Base-by-base conservation (phyloP, 371 early-diverging fungal genomes). In the Syncephalis fuscata region DNA sequence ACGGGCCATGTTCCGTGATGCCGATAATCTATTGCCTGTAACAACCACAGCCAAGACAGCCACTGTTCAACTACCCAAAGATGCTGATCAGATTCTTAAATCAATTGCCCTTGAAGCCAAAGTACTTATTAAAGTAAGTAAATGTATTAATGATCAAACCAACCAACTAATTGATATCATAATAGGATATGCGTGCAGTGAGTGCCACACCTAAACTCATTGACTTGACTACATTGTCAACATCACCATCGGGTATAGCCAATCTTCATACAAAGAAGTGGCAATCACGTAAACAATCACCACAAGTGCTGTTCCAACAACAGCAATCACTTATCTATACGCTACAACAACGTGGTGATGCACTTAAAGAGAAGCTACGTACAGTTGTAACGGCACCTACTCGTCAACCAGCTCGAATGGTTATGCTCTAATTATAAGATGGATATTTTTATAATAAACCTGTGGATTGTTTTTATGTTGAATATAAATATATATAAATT, bases 231-330 rank as follows among this genome's bases (percentile, higher is more conserved):
- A 63, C 51, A 7, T 4, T 32, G 11, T 32, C 32, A 32, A 7
- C 32, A 32, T 7, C 32, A 32, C n/a, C n/a, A 32, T 4, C 11
- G 32, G 7, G 7, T 7, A 32, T 32, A 11, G 22, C 58, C 5
- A 26, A 52, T 2, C 42, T 38, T n/a, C 14, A 24, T n/a, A 54
- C 55, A 39, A 52, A 53, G 19, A 50, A 61, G 38, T 81, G 84
- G 84, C 64, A 66, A 46, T 71, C 76, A 15, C 60, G 61, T 25
- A 62, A 68, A 53, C 64, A 61, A 10, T 59, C 63, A 27, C 80
- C 82, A n/a, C 68, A 72, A 45, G 81, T 73, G 55, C 78, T 78
- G 49, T 78, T 77, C 60, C 79, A 80, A 51, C 63, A 70, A 53
- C 82, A 82, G 50, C 82, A 82, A 56, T 71, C 81, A 9, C 71